These are phyloP conservation scores for Beauveria sp. DNA, from an alignment of 2,329 filamentous ascomycete genomes.

Conservation along the genomic window DNA sequence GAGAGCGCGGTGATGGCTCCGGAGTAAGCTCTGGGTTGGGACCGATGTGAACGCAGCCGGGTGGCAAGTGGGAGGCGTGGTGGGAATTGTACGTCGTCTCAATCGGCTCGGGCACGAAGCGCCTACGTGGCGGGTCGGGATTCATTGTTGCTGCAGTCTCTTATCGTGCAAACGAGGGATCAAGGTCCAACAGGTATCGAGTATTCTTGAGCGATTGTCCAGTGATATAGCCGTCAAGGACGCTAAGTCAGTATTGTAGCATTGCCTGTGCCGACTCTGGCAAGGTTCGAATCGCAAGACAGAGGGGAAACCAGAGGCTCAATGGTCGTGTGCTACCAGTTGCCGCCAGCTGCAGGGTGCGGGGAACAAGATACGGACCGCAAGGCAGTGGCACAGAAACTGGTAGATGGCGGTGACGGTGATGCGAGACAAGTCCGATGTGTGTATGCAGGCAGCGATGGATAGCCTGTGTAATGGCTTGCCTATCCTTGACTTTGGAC, in stretches of 20 bases:
- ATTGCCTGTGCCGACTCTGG: neutral
- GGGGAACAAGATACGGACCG: neutral
- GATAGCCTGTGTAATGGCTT: neutral
- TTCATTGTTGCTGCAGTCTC: constrained; percentile 2
- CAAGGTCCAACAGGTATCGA: neutral
- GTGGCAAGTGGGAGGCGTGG: constrained; percentile 24
- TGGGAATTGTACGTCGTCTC: constrained; percentile 62
- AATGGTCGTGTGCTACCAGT: constrained; percentile 7
- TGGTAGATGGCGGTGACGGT: constrained; percentile 7
- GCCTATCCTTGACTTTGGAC: neutral
- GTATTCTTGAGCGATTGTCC: neutral
- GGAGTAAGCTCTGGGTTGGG: constrained; percentile 52
- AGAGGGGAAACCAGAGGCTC: neutral
- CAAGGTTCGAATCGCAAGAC: neutral
- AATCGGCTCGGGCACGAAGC: constrained; percentile 62
- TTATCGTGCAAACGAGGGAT: neutral
- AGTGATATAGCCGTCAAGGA: neutral
- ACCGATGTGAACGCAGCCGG: constrained; percentile 24
- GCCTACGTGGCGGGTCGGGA: constrained; percentile 39
- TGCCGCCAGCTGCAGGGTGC: constrained; percentile 1
- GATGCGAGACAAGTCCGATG: constrained; percentile 7
- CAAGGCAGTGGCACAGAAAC: neutral
- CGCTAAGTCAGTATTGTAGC: neutral
- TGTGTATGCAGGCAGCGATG: constrained; percentile 7
- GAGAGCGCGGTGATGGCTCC: constrained; percentile 43